Conservation (phyloP, 2,329 filamentous ascomycete species). For the Xylariaceae sp. region DNA sequence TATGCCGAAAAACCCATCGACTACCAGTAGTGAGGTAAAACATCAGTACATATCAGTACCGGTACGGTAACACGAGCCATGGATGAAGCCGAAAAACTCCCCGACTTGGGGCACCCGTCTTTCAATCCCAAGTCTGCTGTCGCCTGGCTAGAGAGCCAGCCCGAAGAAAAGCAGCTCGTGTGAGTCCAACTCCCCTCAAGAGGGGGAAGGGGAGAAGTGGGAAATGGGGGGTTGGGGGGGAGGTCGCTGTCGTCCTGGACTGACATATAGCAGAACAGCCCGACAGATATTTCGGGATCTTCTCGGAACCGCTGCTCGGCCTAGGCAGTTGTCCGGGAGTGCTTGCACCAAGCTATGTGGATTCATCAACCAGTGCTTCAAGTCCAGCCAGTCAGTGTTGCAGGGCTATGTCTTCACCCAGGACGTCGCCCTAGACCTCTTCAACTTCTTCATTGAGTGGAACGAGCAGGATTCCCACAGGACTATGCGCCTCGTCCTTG, state of each 20-base stretch:
- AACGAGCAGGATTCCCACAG: constrained; percentile 58
- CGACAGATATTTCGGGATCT: constrained; percentile 39
- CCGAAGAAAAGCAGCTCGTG: constrained; percentile 16
- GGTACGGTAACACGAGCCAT: too few species aligned
- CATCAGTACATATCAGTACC: too few species aligned
- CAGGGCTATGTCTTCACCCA: constrained; percentile 44
- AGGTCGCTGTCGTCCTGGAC: background rate
- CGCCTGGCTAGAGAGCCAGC: constrained; percentile 22
- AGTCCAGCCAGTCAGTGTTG: constrained; percentile 36
- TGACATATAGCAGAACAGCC: constrained; percentile 22
- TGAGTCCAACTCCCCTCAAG: constrained; percentile 14
- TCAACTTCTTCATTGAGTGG: constrained; percentile 59
- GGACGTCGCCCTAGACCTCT: constrained; percentile 40
- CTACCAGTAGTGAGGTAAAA: too few species aligned
- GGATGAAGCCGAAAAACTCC: too few species aligned
- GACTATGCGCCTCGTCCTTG: constrained; percentile 55
- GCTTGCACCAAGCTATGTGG: constrained; percentile 54
- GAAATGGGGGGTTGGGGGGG: too few species aligned
- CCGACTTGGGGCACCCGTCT: constrained; percentile 16
- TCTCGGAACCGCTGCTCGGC: constrained; percentile 41
- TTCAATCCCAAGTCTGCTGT: constrained; percentile 27
- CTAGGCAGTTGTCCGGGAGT: constrained; percentile 48
- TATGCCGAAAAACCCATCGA: too few species aligned
- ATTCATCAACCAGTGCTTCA: constrained; percentile 53
- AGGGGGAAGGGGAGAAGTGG: too few species aligned